Evolutionary conservation across 2,329 filamentous ascomycete genomes (phyloP), one percentile per base, ranked within the genome.

Genomic region (Periconia sp.): DNA sequence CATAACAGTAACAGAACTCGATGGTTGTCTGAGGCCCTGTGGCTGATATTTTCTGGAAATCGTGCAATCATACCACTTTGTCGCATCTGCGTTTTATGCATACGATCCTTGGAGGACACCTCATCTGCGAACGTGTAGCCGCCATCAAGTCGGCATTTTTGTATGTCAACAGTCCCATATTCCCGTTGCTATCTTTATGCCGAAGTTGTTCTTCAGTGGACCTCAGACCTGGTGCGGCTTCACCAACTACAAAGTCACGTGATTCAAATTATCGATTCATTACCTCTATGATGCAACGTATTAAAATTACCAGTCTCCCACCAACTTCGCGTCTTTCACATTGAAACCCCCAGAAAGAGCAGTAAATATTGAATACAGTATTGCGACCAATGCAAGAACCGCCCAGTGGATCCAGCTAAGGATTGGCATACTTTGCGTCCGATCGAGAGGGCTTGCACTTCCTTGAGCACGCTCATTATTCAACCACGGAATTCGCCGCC

Each of bases 401-500:
- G 59, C 47, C 60, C 53, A 61, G n/a, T 63, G 53, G n/a, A 63
- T 7, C 64, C 55, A 62, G 41, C 53, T 54, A 13, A 63, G 5
- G 35, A 57, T 41, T 40, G 53, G 51, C 13, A 50, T 49, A 14
- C 52, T 50, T 42, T 66, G 53, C 9, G 57, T 47, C 10, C 49
- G 55, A 55, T 70, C 67, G 19, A 71, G 30, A 2, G 50, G 47
- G 30, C 53, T 44, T 35, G 8, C 46, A 11, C 45, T 41, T 15
- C 35, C n/a, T 37, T 19, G 47, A 41, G 37, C 19, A 27, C 49
- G 52, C 13, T 46, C 50, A 41, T 49, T 37, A 45, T 55, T 56
- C 8, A 42, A 50, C 78, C 79, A 81, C 13, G 79, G 77, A 40
- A 76, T 69, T 13, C 47, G 50, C 57, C 68, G 19, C 61, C 61